phyloP scores from a whole-genome alignment of 164 flowering plant genomes.

The Houttuynia cordata region DNA sequence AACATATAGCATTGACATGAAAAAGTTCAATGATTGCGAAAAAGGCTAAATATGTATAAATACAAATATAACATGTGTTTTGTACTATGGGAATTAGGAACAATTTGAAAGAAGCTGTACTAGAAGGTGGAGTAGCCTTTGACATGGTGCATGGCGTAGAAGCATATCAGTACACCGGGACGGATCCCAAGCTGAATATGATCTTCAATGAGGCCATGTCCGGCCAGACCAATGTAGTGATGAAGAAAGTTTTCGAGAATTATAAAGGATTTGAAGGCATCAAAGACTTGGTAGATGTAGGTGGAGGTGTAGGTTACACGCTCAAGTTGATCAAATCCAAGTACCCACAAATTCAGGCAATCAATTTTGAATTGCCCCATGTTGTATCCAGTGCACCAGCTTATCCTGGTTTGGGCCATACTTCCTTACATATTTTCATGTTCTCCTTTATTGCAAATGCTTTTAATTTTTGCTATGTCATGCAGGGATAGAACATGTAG shows the following conservation, averaged over 20 bases:
- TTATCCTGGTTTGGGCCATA: constrained; percentile 33
- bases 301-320: constrained; percentile 74
- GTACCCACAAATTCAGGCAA: constrained; percentile 59
- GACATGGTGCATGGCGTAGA: constrained; percentile 70
- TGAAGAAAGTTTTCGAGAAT: constrained; percentile 57
- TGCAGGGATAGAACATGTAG: constrained; percentile 65
- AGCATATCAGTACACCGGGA: constrained; percentile 67
- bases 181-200: constrained; percentile 64
- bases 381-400: constrained; percentile 65
- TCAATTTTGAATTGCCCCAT: constrained; percentile 82
- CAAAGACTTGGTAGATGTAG: constrained; percentile 59
- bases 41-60: too few relatives aligned
- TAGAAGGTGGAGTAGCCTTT: constrained; percentile 81
- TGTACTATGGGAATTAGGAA: constrained; percentile 27
- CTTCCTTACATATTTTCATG: too few relatives aligned
- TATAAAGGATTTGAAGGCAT: constrained; percentile 72
- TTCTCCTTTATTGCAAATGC: too few relatives aligned
- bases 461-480: not conserved
- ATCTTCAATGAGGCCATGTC: constrained; percentile 80
- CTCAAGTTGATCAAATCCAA: constrained; percentile 53
- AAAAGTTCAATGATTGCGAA: too few relatives aligned
- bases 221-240: constrained; percentile 53
- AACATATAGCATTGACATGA: too few relatives aligned
- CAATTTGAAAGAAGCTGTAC: constrained; percentile 74
- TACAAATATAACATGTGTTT: too few relatives aligned